Evolutionary conservation across 2,329 filamentous ascomycete genomes (phyloP).

Genomic region (Tolypocladium inflatum): DNA sequence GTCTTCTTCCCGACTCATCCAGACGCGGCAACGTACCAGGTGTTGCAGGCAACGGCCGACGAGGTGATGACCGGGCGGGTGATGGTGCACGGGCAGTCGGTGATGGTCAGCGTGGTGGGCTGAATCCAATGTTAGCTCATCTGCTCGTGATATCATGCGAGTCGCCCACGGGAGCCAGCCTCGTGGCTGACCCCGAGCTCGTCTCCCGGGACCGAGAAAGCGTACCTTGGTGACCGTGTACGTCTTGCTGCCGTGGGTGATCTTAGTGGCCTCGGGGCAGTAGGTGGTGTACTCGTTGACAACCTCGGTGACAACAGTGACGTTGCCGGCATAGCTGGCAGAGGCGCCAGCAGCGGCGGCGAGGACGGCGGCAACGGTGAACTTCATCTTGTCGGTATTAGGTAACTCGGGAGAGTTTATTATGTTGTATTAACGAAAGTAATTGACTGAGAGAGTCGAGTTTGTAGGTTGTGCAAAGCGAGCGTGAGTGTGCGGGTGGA

Average conservation of each 20-base stretch:
- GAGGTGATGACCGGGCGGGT: slow-evolving; percentile 47
- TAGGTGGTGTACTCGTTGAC: slow-evolving; percentile 60
- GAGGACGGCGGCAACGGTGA: slow-evolving; percentile 42
- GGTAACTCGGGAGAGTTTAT: slow-evolving; percentile 24
- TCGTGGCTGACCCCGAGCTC: too few relatives aligned
- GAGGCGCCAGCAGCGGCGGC: slow-evolving; percentile 42
- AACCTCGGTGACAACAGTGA: slow-evolving; percentile 53
- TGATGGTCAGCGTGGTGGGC: slow-evolving; percentile 62
- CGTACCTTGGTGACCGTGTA: slow-evolving; percentile 59
- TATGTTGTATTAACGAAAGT: slow-evolving; percentile 38
- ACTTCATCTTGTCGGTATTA: slow-evolving; percentile 56
- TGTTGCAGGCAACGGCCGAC: slow-evolving; percentile 42
- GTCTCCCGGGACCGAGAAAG: neutral
- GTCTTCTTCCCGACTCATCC: neutral
- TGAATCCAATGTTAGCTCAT: slow-evolving; percentile 11
- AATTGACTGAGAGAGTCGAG: slow-evolving; percentile 48
- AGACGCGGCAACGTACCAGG: slow-evolving; percentile 33
- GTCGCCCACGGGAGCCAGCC: neutral
- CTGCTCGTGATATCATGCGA: too few relatives aligned
- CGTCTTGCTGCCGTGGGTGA: slow-evolving; percentile 55
- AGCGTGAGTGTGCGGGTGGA: slow-evolving; percentile 40
- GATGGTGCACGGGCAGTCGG: slow-evolving; percentile 62
- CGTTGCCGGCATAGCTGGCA: slow-evolving; percentile 31
- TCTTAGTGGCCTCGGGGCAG: slow-evolving; percentile 58
- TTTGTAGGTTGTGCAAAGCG: slow-evolving; percentile 28